phyloP scores from a whole-genome alignment of 768 basidiomycete genomes.

The Naganishia vaughanmartiniae region DNA sequence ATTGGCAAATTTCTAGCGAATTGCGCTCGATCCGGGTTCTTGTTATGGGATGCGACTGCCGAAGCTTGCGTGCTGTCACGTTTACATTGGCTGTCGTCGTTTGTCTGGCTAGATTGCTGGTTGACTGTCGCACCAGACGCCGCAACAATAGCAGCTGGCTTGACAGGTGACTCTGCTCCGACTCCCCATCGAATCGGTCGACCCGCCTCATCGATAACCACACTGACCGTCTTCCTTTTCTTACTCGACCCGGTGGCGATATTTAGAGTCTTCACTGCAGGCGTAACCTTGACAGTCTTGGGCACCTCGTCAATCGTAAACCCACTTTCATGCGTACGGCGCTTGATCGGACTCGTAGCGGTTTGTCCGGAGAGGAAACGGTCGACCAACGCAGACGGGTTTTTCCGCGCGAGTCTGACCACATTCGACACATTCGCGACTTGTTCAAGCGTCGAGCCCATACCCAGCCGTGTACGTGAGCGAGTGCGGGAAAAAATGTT shows the following conservation, averaged over 20 bases:
- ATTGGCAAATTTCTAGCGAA: constrained; percentile 25
- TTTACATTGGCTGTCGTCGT: not conserved
- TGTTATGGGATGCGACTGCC: not conserved
- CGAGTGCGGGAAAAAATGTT: constrained; percentile 19
- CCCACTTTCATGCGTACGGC: not conserved
- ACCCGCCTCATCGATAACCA: constrained; percentile 22
- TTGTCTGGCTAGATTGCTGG: not conserved
- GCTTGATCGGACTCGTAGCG: constrained; percentile 20
- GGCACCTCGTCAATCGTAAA: constrained; percentile 15
- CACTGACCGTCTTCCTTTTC: constrained; percentile 31
- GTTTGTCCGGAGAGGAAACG: constrained; percentile 16
- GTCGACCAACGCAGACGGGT: constrained; percentile 8
- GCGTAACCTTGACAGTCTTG: not conserved
- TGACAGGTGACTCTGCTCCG: constrained; percentile 11
- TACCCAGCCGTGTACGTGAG: constrained; percentile 16
- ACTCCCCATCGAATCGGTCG: constrained; percentile 26
- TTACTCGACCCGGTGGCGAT: constrained; percentile 28
- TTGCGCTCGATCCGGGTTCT: constrained; percentile 22
- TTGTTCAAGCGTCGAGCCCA: constrained; percentile 12
- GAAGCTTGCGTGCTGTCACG: not conserved
- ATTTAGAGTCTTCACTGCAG: constrained; percentile 5
- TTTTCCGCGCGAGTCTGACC: constrained; percentile 13
- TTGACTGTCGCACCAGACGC: not conserved
- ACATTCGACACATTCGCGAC: constrained; percentile 14
- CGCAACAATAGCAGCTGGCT: not conserved